Evolutionary conservation across 2,329 filamentous ascomycete species (phyloP).

Genomic region (Penicillium brasilianum): DNA sequence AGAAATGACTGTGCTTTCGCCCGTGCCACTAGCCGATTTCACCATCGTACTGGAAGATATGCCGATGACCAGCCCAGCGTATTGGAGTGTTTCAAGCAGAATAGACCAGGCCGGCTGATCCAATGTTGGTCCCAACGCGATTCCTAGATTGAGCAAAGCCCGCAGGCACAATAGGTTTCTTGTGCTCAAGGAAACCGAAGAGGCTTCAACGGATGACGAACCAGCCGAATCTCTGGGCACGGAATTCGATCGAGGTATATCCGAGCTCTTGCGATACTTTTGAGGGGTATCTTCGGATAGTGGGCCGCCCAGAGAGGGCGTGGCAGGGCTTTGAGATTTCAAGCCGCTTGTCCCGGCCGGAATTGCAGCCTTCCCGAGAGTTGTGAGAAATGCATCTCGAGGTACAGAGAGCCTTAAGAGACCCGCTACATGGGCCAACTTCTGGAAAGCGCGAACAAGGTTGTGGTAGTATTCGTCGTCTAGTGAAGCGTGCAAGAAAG

Average conservation of each 20-base stretch:
- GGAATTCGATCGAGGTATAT: slow-evolving; percentile 33
- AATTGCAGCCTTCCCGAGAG: slow-evolving; percentile 88
- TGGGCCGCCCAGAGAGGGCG: slow-evolving; percentile 23
- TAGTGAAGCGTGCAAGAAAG: slow-evolving; percentile 87
- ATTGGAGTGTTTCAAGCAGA: slow-evolving; percentile 86
- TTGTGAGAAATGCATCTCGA: slow-evolving; percentile 92
- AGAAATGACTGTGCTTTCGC: slow-evolving; percentile 31
- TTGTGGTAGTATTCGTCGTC: slow-evolving; percentile 94
- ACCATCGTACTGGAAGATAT: slow-evolving; percentile 39
- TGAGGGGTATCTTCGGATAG: slow-evolving; percentile 37
- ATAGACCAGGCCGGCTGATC: slow-evolving; percentile 82
- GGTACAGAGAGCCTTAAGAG: slow-evolving; percentile 82
- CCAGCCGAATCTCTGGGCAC: slow-evolving; percentile 34
- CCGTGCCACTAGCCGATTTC: slow-evolving; percentile 34
- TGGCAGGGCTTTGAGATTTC: slow-evolving; percentile 27
- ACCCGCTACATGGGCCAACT: slow-evolving; percentile 92
- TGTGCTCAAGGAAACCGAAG: slow-evolving; percentile 70
- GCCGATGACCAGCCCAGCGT: slow-evolving; percentile 84
- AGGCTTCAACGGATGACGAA: slow-evolving; percentile 46
- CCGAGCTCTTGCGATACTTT: slow-evolving; percentile 35
- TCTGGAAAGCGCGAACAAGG: slow-evolving; percentile 89
- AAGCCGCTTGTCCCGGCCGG: slow-evolving; percentile 67
- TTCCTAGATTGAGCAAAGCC: slow-evolving; percentile 91
- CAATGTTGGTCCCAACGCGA: slow-evolving; percentile 87
- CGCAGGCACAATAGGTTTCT: slow-evolving; percentile 88